Percentiles rank a stretch among this genome's conserved stretches.
These are phyloP conservation scores for Persicaria tinctoria DNA, from an alignment of 148 eudicot genomes.

Conservation along the genomic window DNA sequence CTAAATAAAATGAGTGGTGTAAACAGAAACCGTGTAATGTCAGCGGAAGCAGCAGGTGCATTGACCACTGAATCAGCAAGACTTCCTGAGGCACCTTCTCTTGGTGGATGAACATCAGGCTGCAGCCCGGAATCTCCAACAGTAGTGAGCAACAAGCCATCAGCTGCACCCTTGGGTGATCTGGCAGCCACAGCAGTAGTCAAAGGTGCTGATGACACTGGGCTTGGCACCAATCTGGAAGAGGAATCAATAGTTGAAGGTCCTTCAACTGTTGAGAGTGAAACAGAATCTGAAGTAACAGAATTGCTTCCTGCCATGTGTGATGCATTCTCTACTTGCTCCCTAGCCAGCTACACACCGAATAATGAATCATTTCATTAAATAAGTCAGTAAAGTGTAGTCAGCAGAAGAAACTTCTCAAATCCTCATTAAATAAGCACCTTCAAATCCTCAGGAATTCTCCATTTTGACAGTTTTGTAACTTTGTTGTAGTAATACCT, in stretches of 20 bases:
- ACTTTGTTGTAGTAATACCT: slow-evolving; percentile 83
- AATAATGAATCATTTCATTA: background rate
- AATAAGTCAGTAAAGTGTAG: background rate
- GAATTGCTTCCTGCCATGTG: slow-evolving; percentile 21
- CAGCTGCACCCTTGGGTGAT: slow-evolving; percentile 27
- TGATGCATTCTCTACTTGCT: slow-evolving; percentile 38
- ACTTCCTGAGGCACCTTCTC: slow-evolving; percentile 25
- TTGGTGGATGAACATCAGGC: slow-evolving; percentile 25
- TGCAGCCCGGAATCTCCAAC: slow-evolving; percentile 23
- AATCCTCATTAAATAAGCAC: slow-evolving; percentile 21
- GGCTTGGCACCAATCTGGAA: slow-evolving; percentile 37
- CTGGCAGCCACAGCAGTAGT: slow-evolving; percentile 20
- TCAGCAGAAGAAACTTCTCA: background rate
- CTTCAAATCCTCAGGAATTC: slow-evolving; percentile 85
- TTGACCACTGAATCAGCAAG: slow-evolving; percentile 26
- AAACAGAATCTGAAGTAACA: slow-evolving; percentile 26
- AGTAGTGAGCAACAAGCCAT: slow-evolving; percentile 25
- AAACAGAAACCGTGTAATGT: slow-evolving; percentile 24
- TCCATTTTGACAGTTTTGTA: slow-evolving; percentile 83
- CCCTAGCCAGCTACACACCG: slow-evolving; percentile 63
- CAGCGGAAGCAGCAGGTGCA: slow-evolving; percentile 19
- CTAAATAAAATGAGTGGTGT: slow-evolving; percentile 1
- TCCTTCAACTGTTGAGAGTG: slow-evolving; percentile 21
- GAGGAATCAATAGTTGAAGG: slow-evolving; percentile 16
- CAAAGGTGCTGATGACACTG: slow-evolving; percentile 38